These are phyloP conservation scores for Pichia nakasei DNA, from an alignment of 805 yeast species.

Conservation along the genomic window DNA sequence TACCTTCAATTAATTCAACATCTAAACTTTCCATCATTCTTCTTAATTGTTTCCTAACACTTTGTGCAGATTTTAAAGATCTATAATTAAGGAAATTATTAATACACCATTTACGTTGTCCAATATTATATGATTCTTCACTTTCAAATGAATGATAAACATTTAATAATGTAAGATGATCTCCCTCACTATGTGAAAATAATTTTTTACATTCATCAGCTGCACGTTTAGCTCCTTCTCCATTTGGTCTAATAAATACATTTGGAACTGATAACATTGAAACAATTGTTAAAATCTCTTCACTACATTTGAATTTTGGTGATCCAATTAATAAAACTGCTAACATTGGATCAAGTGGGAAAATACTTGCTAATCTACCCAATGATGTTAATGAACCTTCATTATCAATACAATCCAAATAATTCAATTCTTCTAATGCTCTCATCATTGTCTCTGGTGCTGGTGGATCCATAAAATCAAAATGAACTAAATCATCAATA, in stretches of 20 bases:
- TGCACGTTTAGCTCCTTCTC: slow-evolving; percentile 69
- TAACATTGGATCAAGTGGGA: slow-evolving; percentile 92
- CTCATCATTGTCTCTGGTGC: slow-evolving; percentile 99
- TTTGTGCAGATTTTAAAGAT: slow-evolving; percentile 78
- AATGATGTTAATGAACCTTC: slow-evolving; percentile 84
- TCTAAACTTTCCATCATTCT: slow-evolving; percentile 78
- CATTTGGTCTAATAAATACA: slow-evolving; percentile 89
- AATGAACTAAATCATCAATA: slow-evolving; percentile 91
- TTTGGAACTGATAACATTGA: slow-evolving; percentile 89
- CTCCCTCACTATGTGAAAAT: slow-evolving; percentile 93
- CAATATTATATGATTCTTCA: slow-evolving; percentile 60
- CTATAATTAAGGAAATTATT: slow-evolving; percentile 80
- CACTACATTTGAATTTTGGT: slow-evolving; percentile 76
- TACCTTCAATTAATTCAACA: slow-evolving; percentile 61
- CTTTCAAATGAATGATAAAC: slow-evolving; percentile 78
- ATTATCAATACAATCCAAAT: slow-evolving; percentile 81
- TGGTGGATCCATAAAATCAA: slow-evolving; percentile 98
- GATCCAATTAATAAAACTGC: slow-evolving; percentile 90
- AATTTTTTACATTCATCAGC: slow-evolving; percentile 86
- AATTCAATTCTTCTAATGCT: slow-evolving; percentile 91
- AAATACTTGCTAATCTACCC: slow-evolving; percentile 84
- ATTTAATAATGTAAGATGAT: slow-evolving; percentile 82
- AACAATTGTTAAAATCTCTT: slow-evolving; percentile 80
- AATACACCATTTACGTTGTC: slow-evolving; percentile 80
- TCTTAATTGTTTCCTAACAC: slow-evolving; percentile 73